Conservation (phyloP, 2,329 filamentous ascomycete genomes). For the Aspergillus pseudonomiae region DNA sequence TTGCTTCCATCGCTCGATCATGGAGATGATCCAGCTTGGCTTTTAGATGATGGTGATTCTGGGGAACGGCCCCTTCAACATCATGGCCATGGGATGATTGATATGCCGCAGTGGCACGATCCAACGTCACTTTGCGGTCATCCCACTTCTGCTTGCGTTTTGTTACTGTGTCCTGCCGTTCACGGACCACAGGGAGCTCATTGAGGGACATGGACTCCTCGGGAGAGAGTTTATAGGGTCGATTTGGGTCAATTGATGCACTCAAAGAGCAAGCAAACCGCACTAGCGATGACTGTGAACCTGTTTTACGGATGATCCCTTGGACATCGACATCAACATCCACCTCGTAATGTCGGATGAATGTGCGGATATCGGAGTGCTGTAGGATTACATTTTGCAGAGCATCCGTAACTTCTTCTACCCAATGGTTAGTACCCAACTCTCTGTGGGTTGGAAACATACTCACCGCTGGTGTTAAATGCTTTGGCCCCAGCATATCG, state of each 20-base stretch:
- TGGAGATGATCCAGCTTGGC: slow-evolving; percentile 17
- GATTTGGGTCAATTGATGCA: slow-evolving; percentile 16
- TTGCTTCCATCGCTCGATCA: slow-evolving; percentile 12
- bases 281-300: slow-evolving; percentile 17
- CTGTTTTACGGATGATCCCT: slow-evolving; percentile 16
- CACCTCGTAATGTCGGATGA: slow-evolving; percentile 19
- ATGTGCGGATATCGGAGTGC: slow-evolving; percentile 18
- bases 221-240: slow-evolving; percentile 15
- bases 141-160: slow-evolving; percentile 17
- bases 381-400: slow-evolving; percentile 30
- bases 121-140: slow-evolving; percentile 15
- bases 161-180: slow-evolving; percentile 15
- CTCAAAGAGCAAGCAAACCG: slow-evolving; percentile 19
- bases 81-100: not conserved
- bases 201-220: slow-evolving; percentile 21
- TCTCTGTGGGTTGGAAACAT: slow-evolving; percentile 6
- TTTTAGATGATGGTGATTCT: not conserved
- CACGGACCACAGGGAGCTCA: slow-evolving; percentile 14
- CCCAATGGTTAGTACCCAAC: not conserved
- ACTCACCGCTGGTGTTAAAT: slow-evolving; percentile 44
- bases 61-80: not conserved
- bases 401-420: slow-evolving; percentile 26
- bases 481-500: slow-evolving; percentile 40
- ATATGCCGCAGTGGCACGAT: slow-evolving; percentile 10
- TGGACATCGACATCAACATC: slow-evolving; percentile 20